Evolutionary conservation across 441 rosid species (phyloP).

Genomic region (Populus hybrid): DNA sequence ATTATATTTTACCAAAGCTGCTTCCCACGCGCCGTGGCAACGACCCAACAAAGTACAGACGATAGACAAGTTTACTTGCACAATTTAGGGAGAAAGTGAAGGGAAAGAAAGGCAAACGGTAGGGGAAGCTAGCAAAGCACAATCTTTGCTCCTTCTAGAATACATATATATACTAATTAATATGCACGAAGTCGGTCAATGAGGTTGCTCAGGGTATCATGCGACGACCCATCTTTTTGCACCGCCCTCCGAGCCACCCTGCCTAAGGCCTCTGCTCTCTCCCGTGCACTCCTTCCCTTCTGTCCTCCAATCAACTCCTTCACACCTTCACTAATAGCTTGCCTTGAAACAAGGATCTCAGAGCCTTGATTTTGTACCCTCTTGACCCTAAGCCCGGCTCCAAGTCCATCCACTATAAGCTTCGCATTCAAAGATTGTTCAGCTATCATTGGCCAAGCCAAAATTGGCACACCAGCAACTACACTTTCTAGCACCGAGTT

Average conservation of each 20-base stretch:
- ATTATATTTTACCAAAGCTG: too few relatives aligned
- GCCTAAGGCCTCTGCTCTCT: slow-evolving; percentile 23
- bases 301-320: slow-evolving; percentile 39
- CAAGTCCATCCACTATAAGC: slow-evolving; percentile 23
- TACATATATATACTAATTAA: neutral
- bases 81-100: too few relatives aligned
- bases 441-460: slow-evolving; percentile 34
- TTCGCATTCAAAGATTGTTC: slow-evolving; percentile 39
- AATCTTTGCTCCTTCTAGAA: too few relatives aligned
- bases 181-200: slow-evolving; percentile 9
- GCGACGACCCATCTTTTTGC: slow-evolving; percentile 31
- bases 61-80: too few relatives aligned
- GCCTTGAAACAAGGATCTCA: slow-evolving; percentile 12
- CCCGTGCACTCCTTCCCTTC: slow-evolving; percentile 31
- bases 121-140: too few relatives aligned
- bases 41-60: too few relatives aligned
- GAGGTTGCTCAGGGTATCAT: slow-evolving; percentile 17
- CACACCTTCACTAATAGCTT: slow-evolving; percentile 25
- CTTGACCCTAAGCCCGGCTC: slow-evolving; percentile 20
- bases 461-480: slow-evolving; percentile 30
- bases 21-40: too few relatives aligned
- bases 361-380: neutral
- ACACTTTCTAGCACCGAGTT: slow-evolving; percentile 40
- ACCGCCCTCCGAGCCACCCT: slow-evolving; percentile 27
- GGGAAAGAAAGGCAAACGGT: too few relatives aligned